Percentiles rank a stretch among this genome's conserved stretches.
phyloP scores from a whole-genome alignment of 306 rosid genomes.

The Boehmeria nivea region DNA sequence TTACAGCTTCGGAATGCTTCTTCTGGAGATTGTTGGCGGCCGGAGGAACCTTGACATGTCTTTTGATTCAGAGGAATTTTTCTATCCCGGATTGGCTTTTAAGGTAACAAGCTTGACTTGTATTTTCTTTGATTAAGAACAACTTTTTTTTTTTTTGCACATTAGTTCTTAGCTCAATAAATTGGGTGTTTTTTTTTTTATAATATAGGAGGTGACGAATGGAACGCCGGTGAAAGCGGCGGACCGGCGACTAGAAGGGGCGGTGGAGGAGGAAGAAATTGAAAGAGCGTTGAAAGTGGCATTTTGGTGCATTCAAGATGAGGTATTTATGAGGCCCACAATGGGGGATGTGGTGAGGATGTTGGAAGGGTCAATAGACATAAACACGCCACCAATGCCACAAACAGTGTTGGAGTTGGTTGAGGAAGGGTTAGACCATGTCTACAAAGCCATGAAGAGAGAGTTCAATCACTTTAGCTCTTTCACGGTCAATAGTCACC shows the following conservation, averaged over 20 bases:
- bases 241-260: slow-evolving; percentile 68
- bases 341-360: slow-evolving; percentile 92
- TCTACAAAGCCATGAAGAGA: slow-evolving; percentile 81
- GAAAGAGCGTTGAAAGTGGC: slow-evolving; percentile 65
- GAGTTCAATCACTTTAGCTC: slow-evolving; percentile 72
- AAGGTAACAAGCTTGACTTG: slow-evolving; percentile 42
- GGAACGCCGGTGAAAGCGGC: slow-evolving; percentile 61
- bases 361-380: slow-evolving; percentile 62
- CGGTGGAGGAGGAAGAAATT: slow-evolving; percentile 68
- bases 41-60: slow-evolving; percentile 92
- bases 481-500: slow-evolving; percentile 65
- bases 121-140: no score
- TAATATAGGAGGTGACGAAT: slow-evolving; percentile 63
- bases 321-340: slow-evolving; percentile 67
- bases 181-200: no score
- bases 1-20: slow-evolving; percentile 93
- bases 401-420: slow-evolving; percentile 75
- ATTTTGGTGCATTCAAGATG: slow-evolving; percentile 97
- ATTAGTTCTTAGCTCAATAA: no score
- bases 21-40: slow-evolving; percentile 88
- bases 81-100: slow-evolving; percentile 95
- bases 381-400: slow-evolving; percentile 87
- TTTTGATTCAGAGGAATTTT: slow-evolving; percentile 72
- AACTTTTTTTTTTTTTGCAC: no score
- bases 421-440: slow-evolving; percentile 80